Base-by-base conservation (phyloP, 257 asterid species). In the Solanum piurae region DNA sequence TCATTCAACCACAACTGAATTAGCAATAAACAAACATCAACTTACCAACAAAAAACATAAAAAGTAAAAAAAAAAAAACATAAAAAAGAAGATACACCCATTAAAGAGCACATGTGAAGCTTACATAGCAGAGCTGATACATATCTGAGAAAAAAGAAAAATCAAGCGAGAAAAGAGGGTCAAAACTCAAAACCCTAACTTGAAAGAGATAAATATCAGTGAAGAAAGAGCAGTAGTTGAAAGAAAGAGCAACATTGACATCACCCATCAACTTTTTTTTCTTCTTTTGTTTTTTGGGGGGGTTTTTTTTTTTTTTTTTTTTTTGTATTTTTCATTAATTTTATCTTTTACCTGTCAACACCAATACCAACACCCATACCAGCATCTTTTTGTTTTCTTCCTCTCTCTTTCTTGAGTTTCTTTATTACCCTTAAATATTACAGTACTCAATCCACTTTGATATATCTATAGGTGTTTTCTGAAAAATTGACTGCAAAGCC, bases 131-230 rank as follows among this genome's bases (percentile, higher is more conserved):
- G 69, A 76, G 46, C 40, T 89, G 83, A 80, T 76, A 60, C 82
- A 55, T 68, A 84, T 73, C 11, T 23, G 49, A 77, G 49, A 77
- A 44, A 21, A 52, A 72, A 74, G 11, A 68, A 79, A 55, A 89
- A 68, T 80, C 34, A 82, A 84, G 38, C 83, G 9, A 83, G 18
- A 14, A n/a, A 73, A 52, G 64, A 66, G 88, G 75, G 89, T 88
- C 90, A 89, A 89, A 92, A 79, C 89, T 87, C 88, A 88, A 90
- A 44, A 44, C 49, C 94, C 93, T 89, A 89, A 91, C 90, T 90
- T 90, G 91, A 82, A 88, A 69, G 82, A 66, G 88, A 84, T 62
- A 90, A 89, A 88, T 89, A 88, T 90, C 83, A 44, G 85, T 29
- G 90, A 86, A 72, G 86, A 80, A 86, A 87, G 89, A 90, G 72